phyloP scores from a whole-genome alignment of 306 rosid species.

The Cucumis sativus region Cucumber_9930_V3 NC_026659.2:108501-109000 shows the following conservation, averaged over 20 bases:
- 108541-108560: neutral
- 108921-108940: conserved; percentile 30
- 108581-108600: neutral
- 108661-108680: neutral
- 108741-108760: neutral
- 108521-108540: neutral
- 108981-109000: neutral
- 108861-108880: conserved; percentile 12
- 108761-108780: neutral
- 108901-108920: conserved; percentile 28
- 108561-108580: neutral
- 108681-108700: neutral
- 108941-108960: conserved; percentile 19
- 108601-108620: neutral
- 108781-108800: neutral
- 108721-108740: neutral
- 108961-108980: neutral
- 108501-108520: neutral
- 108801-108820: neutral
- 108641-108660: neutral
- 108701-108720: neutral
- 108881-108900: conserved; percentile 16
- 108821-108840: neutral
- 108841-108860: neutral
- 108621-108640: neutral